Conservation (phyloP, 2,329 filamentous ascomycete species). For the Fusarium fracticaudum region DNA sequence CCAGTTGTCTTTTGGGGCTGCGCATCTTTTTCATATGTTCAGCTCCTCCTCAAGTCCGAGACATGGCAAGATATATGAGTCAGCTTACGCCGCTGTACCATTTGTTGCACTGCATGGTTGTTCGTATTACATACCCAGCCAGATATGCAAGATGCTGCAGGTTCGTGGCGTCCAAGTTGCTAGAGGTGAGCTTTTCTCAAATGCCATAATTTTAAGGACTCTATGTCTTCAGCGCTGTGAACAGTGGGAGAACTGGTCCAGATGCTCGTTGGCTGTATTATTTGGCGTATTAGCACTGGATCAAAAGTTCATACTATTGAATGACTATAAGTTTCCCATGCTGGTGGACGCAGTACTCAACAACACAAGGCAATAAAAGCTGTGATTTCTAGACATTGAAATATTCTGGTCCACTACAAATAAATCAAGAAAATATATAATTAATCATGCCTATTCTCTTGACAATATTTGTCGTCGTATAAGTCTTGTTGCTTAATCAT, state of each 20-base stretch:
- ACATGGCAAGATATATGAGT: background rate
- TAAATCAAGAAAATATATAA: too few relatives aligned
- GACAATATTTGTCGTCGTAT: too few relatives aligned
- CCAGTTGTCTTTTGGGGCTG: background rate
- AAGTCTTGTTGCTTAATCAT: background rate
- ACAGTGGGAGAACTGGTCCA: background rate
- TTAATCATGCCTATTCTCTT: background rate
- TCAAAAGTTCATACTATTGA: too few relatives aligned
- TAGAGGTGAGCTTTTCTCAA: background rate
- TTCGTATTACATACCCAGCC: background rate
- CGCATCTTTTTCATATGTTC: background rate
- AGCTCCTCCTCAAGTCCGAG: background rate
- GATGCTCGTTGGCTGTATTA: background rate
- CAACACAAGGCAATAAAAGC: too few relatives aligned
- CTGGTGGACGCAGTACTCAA: rapidly evolving
- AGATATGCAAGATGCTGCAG: background rate
- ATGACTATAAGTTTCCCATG: rapidly evolving
- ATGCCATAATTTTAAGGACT: too few relatives aligned
- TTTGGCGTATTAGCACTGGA: background rate
- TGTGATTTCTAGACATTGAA: too few relatives aligned
- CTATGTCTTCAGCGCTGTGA: background rate
- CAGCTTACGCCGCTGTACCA: background rate
- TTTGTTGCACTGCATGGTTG: background rate
- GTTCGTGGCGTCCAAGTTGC: background rate
- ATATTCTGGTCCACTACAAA: rapidly evolving